These are phyloP conservation scores for Corymbia citriodora DNA, from an alignment of 441 rosid species.

Conservation along the genomic window DNA sequence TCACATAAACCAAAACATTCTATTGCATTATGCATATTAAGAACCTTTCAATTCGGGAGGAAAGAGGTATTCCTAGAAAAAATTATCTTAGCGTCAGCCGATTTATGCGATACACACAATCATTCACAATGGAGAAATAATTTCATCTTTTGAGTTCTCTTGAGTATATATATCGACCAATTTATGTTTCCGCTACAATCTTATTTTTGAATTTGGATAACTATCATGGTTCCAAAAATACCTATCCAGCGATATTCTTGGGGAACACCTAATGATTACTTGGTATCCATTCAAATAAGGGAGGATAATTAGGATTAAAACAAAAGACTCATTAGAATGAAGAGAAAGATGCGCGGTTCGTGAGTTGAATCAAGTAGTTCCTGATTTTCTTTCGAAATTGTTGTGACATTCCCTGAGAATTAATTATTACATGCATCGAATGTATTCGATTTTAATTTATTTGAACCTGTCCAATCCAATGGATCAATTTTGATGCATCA, in stretches of 20 bases:
- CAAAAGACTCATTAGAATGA: neutral
- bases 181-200: neutral
- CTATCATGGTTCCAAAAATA: neutral
- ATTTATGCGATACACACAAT: neutral
- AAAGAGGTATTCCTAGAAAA: neutral
- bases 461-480: neutral
- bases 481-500: neutral
- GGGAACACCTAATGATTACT: neutral
- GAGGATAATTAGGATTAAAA: neutral
- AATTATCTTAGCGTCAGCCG: neutral
- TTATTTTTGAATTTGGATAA: neutral
- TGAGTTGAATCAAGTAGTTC: neutral
- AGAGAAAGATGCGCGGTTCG: too few species aligned
- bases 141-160: too few species aligned
- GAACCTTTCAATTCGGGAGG: neutral
- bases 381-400: neutral
- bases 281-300: neutral
- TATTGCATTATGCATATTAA: neutral
- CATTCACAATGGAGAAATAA: neutral
- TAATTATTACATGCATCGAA: neutral
- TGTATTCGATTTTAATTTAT: neutral
- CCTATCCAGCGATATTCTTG: neutral
- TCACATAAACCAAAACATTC: neutral
- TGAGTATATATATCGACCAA: too few species aligned
- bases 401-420: neutral